phyloP scores from a whole-genome alignment of 305 asterid species.

The Lippia alba region DNA sequence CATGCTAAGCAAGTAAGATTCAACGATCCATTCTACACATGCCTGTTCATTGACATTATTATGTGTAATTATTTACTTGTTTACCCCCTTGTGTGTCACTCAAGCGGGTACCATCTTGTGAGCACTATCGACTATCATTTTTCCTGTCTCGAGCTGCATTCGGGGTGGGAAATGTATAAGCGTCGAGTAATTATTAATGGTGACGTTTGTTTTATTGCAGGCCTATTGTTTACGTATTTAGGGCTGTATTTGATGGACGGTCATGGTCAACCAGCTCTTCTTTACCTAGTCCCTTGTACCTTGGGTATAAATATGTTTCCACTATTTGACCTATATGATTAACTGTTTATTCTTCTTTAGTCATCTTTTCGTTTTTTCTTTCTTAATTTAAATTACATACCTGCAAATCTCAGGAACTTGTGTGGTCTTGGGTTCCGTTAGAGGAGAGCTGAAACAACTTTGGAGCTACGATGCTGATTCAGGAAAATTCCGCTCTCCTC shows the following conservation, averaged over 20 bases:
- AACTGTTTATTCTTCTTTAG: not conserved
- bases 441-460: conserved; percentile 77
- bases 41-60: not conserved
- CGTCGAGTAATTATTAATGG: conserved; percentile 19
- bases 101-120: not conserved
- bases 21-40: not conserved
- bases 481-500: conserved; percentile 26
- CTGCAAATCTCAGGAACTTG: conserved; percentile 61
- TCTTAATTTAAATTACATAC: not conserved
- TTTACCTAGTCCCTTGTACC: conserved; percentile 95
- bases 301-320: conserved; percentile 55
- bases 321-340: conserved; percentile 1
- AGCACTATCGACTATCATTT: not conserved
- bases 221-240: conserved; percentile 71
- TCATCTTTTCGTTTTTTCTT: not conserved
- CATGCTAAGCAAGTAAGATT: not conserved
- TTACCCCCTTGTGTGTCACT: not conserved
- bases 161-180: not conserved
- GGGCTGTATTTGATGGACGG: conserved; percentile 92
- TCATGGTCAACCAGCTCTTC: conserved; percentile 96
- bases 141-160: conserved; percentile 19
- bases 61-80: not conserved
- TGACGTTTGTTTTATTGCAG: conserved; percentile 51
- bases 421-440: conserved; percentile 67
- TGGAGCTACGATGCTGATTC: conserved; percentile 59